Evolutionary conservation across 352 stramenopile genomes (phyloP), one percentile per base, ranked within the genome.

Genomic region (Thraustochytrium sp.): DNA sequence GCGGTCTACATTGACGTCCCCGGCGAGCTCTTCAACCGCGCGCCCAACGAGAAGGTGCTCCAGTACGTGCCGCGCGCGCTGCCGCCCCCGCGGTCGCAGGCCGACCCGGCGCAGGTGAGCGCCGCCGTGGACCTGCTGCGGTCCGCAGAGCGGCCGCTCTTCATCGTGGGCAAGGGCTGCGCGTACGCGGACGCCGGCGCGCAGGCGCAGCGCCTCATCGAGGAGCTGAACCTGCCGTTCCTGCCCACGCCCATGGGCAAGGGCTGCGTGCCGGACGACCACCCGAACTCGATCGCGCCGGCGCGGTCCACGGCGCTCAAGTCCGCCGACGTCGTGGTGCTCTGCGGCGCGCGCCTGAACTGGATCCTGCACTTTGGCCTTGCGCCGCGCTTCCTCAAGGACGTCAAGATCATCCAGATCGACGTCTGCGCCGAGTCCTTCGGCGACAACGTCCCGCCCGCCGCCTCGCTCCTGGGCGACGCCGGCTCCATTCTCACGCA

Each of bases 361-460:
- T 86, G 82, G 82, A 85, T 85, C 16, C 73, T 86, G 16, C 82
- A 86, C 38, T 86, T 80, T 80, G 82, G 82, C 23, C 34, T 65
- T 2, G 23, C 82, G 0, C 74, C 74, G 31, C 53, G 76, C 26
- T 86, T 72, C 34, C 46, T 18, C 31, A 76, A 82, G 49, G 75
- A 82, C 34, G 73, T 77, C 9, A 85, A 85, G 11, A 76, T 86
- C 82, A 85, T 86, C 44, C 73, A 85, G 26, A 53, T 86, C n/a
- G 82, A 86, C 42, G 34, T 86, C 23, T 46, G 34, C 38, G 48
- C 73, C 31, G 76, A 85, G 29, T 78, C 44, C 36, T 54, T 85
- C 23, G 74, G 48, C 16, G 34, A 73, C 49, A 75, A 73, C 3
- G 61, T 80, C 5, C 38, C 55, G 5, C 29, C 75, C 13, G 54